A percentile compares a stretch with the other conserved stretches of the same genome.
Evolutionary conservation across 2,329 filamentous ascomycete genomes (phyloP).

Genomic region (Apiospora phragmitis): DNA sequence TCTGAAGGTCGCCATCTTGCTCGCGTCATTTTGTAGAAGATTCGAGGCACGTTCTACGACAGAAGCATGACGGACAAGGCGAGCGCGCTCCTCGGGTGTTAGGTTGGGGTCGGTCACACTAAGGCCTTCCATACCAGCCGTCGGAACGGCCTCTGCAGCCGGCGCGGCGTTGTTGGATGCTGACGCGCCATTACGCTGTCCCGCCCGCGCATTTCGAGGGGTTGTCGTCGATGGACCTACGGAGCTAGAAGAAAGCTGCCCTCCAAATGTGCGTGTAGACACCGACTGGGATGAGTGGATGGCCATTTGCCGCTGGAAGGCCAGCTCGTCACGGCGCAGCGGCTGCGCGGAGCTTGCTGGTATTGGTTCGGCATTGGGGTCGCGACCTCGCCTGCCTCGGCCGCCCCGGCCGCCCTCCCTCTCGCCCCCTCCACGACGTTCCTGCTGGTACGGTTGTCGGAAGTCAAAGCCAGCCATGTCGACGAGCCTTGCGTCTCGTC

Average conservation of each 20-base stretch:
- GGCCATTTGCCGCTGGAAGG: constrained; percentile 88
- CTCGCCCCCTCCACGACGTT: constrained; percentile 52
- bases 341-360: constrained; percentile 78
- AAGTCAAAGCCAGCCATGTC: constrained; percentile 87
- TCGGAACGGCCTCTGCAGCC: constrained; percentile 23
- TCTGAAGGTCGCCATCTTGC: constrained; percentile 78
- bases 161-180: constrained; percentile 27
- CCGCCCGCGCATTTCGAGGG: constrained; percentile 38
- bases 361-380: constrained; percentile 82
- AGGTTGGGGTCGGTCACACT: constrained; percentile 53
- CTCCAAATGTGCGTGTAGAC: constrained; percentile 79
- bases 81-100: constrained; percentile 78
- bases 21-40: constrained; percentile 74
- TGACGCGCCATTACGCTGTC: constrained; percentile 24
- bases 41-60: constrained; percentile 84
- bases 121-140: constrained; percentile 48
- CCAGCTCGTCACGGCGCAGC: constrained; percentile 81
- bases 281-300: constrained; percentile 86
- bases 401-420: constrained; percentile 26
- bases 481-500: constrained; percentile 80
- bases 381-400: constrained; percentile 57
- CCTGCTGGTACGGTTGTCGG: constrained; percentile 68
- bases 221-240: constrained; percentile 37
- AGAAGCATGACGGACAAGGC: constrained; percentile 74
- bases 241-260: constrained; percentile 67